These are phyloP conservation scores for Tetradesmus obliquus DNA, from an alignment of 139 green algal genomes.

Conservation along the genomic window DNA sequence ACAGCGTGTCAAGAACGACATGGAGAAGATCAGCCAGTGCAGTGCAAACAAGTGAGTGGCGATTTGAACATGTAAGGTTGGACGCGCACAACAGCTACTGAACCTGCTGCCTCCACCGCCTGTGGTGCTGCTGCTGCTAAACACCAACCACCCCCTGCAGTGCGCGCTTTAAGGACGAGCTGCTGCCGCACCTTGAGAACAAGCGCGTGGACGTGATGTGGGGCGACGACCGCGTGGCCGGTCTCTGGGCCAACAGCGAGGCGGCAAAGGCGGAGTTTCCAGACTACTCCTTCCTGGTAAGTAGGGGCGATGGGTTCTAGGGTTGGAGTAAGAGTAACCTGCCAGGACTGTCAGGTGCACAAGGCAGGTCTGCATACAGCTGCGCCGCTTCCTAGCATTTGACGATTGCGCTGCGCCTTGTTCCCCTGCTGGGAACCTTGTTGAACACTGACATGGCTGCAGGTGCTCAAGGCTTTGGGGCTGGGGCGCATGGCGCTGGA, in stretches of 20 bases:
- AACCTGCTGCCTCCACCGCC: no score
- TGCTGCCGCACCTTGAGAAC: conserved; percentile 63
- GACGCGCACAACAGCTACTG: no score
- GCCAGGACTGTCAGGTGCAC: no score
- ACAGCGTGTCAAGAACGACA: conserved; percentile 55
- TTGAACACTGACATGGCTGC: no score
- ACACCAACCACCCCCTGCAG: background rate
- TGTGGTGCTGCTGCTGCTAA: conserved; percentile 3
- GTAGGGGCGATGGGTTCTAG: background rate
- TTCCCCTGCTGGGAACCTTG: no score
- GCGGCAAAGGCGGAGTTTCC: conserved; percentile 76
- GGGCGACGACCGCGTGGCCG: conserved; percentile 80
- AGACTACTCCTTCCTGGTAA: conserved; percentile 51
- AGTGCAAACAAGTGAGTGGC: conserved; percentile 13
- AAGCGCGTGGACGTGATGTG: conserved; percentile 68
- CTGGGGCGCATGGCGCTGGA: background rate
- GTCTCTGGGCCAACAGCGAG: conserved; percentile 81
- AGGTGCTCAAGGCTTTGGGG: background rate
- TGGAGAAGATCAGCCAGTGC: conserved; percentile 53
- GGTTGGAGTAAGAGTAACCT: no score
- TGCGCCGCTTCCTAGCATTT: no score
- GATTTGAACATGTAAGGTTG: no score
- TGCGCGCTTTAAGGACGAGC: conserved; percentile 26
- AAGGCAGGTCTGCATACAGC: no score
- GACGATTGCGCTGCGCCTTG: no score